phyloP scores from a whole-genome alignment of 2,329 filamentous ascomycete species.

The Neonectria ditissima region DNA sequence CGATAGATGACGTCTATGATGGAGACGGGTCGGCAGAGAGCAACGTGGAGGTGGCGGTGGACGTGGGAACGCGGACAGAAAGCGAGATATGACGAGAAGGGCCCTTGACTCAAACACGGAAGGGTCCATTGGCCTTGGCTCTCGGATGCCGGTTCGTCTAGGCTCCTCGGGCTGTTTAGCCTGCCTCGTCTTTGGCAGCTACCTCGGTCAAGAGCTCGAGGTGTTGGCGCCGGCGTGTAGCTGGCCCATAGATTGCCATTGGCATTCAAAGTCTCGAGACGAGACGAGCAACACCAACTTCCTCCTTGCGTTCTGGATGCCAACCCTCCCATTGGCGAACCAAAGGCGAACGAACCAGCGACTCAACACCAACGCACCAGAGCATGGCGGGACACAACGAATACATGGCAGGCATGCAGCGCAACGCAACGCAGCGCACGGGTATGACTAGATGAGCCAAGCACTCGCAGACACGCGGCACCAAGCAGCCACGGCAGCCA shows the following conservation, averaged over 20 bases:
- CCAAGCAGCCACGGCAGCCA: conserved; percentile 12
- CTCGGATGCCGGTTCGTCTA: not conserved
- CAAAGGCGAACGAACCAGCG: conserved; percentile 4
- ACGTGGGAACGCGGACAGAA: not conserved
- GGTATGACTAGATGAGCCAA: conserved; percentile 31
- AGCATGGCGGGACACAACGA: not conserved
- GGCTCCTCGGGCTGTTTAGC: conserved; percentile 6
- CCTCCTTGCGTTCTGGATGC: not conserved
- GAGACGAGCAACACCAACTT: not conserved
- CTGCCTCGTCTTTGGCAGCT: conserved; percentile 6
- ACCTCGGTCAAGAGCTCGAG: not conserved
- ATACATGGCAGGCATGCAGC: not conserved
- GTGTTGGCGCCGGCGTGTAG: not conserved
- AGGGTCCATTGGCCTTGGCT: not conserved
- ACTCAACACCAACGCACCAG: conserved; percentile 5
- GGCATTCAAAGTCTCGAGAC: not conserved
- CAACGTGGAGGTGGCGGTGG: conserved; percentile 11
- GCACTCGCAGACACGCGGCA: conserved; percentile 43
- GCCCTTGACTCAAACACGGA: not conserved
- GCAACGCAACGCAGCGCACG: conserved; percentile 1
- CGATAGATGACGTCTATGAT: not conserved
- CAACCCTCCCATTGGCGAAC: not conserved
- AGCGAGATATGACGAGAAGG: conserved; percentile 17
- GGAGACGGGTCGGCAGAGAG: not conserved
- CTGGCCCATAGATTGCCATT: conserved; percentile 2